phyloP scores from a whole-genome alignment of 164 flowering plant genomes.

The Berberis vulgaris region DNA sequence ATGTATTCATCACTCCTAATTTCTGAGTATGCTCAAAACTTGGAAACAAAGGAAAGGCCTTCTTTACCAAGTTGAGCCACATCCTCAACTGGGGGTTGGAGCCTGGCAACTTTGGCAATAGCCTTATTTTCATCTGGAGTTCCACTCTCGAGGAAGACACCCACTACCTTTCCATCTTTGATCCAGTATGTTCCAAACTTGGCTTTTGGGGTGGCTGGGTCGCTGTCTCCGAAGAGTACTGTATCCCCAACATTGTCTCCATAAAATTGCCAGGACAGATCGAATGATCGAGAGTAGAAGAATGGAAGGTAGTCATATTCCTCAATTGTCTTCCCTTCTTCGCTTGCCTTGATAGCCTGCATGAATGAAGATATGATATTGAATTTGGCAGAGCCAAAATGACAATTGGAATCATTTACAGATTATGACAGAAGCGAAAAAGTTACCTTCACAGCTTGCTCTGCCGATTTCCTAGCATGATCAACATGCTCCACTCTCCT shows the following conservation, averaged over 20 bases:
- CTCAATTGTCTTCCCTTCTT: conserved; percentile 54
- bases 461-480: conserved; percentile 97
- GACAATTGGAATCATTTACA: background rate
- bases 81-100: conserved; percentile 60
- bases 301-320: conserved; percentile 93
- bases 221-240: conserved; percentile 73
- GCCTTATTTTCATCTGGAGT: conserved; percentile 90
- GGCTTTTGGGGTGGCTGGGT: conserved; percentile 48
- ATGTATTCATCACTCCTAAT: too few species aligned
- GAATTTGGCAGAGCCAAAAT: background rate
- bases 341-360: conserved; percentile 76
- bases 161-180: conserved; percentile 78
- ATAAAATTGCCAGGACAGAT: conserved; percentile 95
- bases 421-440: background rate
- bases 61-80: conserved; percentile 51
- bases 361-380: background rate
- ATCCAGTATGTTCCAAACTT: conserved; percentile 97
- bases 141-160: conserved; percentile 94
- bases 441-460: conserved; percentile 93
- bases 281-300: conserved; percentile 93
- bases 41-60: conserved; percentile 69
- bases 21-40: conserved; percentile 31
- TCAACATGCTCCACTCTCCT: conserved; percentile 99
- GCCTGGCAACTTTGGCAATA: conserved; percentile 79
- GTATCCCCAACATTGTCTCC: conserved; percentile 96